These are phyloP conservation scores for Jacaranda mimosifolia DNA, from an alignment of 257 asterid genomes.

Conservation along the genomic window DNA sequence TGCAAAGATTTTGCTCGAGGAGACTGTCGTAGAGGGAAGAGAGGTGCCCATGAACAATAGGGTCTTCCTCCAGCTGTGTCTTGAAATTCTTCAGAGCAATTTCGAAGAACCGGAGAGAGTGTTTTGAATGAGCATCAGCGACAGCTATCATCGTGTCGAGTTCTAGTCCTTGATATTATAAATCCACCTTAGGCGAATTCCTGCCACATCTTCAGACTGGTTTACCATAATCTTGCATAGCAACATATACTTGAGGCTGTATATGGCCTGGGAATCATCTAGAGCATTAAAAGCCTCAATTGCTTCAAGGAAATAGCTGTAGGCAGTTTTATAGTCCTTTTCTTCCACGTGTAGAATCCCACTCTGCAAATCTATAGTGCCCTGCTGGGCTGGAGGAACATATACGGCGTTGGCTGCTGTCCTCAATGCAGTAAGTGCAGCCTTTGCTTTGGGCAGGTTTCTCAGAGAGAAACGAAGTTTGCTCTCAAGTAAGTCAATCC, in stretches of 20 bases:
- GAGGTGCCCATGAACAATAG: conserved; percentile 72
- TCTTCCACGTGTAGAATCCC: conserved; percentile 73
- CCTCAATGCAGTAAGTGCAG: conserved; percentile 72
- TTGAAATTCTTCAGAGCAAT: conserved; percentile 59
- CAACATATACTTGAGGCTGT: conserved; percentile 67
- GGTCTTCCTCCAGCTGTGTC: conserved; percentile 72
- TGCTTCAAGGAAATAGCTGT: conserved; percentile 72
- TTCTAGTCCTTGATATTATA: conserved; percentile 51
- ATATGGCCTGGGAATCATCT: conserved; percentile 65
- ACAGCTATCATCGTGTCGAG: conserved; percentile 52
- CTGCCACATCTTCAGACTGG: conserved; percentile 55
- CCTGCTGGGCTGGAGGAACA: conserved; percentile 78
- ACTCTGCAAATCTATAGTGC: conserved; percentile 63
- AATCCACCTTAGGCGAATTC: conserved; percentile 51
- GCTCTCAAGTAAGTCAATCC: conserved; percentile 73
- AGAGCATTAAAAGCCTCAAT: conserved; percentile 72
- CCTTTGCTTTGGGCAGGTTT: conserved; percentile 70
- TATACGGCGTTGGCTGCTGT: conserved; percentile 74
- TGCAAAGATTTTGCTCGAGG: conserved; percentile 73
- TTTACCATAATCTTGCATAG: conserved; percentile 55
- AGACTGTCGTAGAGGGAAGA: conserved; percentile 67
- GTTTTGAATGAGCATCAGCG: conserved; percentile 64
- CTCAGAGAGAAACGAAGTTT: conserved; percentile 68
- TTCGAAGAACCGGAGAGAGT: conserved; percentile 65
- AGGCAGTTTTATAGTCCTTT: conserved; percentile 69